Percentiles rank a stretch among this genome's conserved stretches.
Conservation (phyloP, 148 eudicot species). For the Vaccinium darrowii region DNA sequence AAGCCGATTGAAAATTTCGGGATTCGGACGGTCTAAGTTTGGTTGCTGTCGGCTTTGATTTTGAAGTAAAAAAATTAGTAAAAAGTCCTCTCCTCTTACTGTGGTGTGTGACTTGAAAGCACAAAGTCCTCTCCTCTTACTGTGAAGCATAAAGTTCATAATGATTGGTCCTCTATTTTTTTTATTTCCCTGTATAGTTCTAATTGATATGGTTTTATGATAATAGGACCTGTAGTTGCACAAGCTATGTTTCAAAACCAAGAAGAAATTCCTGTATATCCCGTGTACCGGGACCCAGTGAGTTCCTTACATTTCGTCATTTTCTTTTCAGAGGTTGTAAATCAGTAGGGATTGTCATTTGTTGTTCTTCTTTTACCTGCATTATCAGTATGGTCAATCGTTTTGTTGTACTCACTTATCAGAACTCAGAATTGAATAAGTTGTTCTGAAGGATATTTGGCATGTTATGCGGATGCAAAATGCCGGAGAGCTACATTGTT, state of each 20-base stretch:
- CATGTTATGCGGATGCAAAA: background rate
- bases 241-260: conserved; percentile 96
- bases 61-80: too few species aligned
- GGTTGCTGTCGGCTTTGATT: too few species aligned
- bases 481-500: too few species aligned
- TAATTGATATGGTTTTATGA: conserved; percentile 7
- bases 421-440: background rate
- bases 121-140: background rate
- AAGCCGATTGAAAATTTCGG: too few species aligned
- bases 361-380: background rate
- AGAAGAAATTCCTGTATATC: conserved; percentile 84
- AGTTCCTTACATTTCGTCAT: conserved; percentile 24
- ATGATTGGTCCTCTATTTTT: background rate
- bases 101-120: background rate
- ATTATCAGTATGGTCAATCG: background rate
- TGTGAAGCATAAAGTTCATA: background rate
- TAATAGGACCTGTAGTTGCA: conserved; percentile 86
- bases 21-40: too few species aligned
- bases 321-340: background rate
- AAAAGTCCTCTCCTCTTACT: background rate
- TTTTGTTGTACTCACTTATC: background rate
- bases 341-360: background rate
- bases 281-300: conserved; percentile 90
- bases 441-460: background rate
- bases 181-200: conserved; percentile 7